These are phyloP conservation scores for Paecilomyces sp. DNA, from an alignment of 2,329 filamentous ascomycete genomes.

Conservation along the genomic window DNA sequence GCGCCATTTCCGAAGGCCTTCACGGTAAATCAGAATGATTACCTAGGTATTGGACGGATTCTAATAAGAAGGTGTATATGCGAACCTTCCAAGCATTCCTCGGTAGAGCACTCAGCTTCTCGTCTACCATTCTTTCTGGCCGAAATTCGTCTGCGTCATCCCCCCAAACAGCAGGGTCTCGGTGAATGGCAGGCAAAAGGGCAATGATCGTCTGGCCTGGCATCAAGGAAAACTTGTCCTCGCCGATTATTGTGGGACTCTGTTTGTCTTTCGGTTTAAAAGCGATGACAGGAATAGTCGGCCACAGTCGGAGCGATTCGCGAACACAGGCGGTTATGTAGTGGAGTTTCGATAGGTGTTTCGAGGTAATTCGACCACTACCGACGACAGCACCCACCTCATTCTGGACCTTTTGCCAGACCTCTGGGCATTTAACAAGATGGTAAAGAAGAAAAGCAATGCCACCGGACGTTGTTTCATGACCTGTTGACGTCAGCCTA, in stretches of 20 bases:
- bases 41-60: not conserved
- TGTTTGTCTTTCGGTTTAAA: not conserved
- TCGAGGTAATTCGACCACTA: not conserved
- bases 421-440: not conserved
- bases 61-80: too few relatives aligned
- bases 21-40: not conserved
- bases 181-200: not conserved
- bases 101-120: not conserved
- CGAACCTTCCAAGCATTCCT: not conserved
- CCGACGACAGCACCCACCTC: not conserved
- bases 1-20: not conserved
- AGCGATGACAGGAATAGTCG: not conserved
- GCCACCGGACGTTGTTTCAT: not conserved
- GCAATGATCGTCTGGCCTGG: not conserved
- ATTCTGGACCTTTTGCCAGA: not conserved
- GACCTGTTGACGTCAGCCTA: too few relatives aligned
- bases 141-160: not conserved
- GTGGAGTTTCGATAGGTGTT: not conserved
- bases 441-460: not conserved
- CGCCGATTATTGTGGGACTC: too few relatives aligned
- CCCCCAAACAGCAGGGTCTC: not conserved
- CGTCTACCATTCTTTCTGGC: not conserved
- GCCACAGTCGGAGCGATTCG: not conserved
- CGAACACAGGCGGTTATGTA: not conserved
- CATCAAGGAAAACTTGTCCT: too few relatives aligned